A percentile compares a stretch with the other conserved stretches of the same genome.
Evolutionary conservation across 1,139 yeast species (phyloP).

Genomic region (Yamadazyma pseudoaaseri): DNA sequence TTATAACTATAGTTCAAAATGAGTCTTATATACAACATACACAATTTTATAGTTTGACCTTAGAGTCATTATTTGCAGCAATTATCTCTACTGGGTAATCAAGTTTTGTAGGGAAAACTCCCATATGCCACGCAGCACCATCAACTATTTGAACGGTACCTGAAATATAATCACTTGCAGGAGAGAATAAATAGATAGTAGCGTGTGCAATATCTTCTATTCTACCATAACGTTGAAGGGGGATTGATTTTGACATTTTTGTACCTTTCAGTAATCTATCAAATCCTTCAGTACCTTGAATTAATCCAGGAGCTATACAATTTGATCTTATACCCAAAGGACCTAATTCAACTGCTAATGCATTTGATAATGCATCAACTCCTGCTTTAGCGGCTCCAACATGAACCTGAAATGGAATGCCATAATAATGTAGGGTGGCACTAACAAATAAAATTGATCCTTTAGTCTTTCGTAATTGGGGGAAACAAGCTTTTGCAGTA

Average conservation of each 20-base stretch:
- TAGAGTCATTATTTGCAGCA: slow-evolving; percentile 13
- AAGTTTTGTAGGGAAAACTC: slow-evolving; percentile 27
- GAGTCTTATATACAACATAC: too few species aligned
- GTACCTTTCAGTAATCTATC: slow-evolving; percentile 3
- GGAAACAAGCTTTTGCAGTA: slow-evolving; percentile 77
- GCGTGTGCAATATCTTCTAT: slow-evolving; percentile 82
- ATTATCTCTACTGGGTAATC: slow-evolving; percentile 36
- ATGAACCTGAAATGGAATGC: slow-evolving; percentile 81
- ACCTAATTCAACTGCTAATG: slow-evolving; percentile 85
- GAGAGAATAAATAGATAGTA: slow-evolving; percentile 75
- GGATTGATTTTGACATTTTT: slow-evolving; percentile 40
- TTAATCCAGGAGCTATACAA: slow-evolving; percentile 86
- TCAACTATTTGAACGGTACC: slow-evolving; percentile 82
- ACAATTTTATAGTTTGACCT: slow-evolving; percentile 18
- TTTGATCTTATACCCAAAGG: slow-evolving; percentile 81
- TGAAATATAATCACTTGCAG: slow-evolving; percentile 70
- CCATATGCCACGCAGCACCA: slow-evolving; percentile 85
- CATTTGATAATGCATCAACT: slow-evolving; percentile 78
- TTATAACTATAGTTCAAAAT: too few species aligned
- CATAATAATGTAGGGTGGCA: slow-evolving; percentile 85
- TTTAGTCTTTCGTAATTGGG: slow-evolving; percentile 59
- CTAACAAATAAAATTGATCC: slow-evolving; percentile 79
- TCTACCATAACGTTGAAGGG: slow-evolving; percentile 72
- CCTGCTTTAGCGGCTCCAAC: slow-evolving; percentile 96
- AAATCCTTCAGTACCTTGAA: slow-evolving; percentile 79